phyloP scores from a whole-genome alignment of 2,329 filamentous ascomycete species.

The Stagonosporopsis tanaceti region DNA sequence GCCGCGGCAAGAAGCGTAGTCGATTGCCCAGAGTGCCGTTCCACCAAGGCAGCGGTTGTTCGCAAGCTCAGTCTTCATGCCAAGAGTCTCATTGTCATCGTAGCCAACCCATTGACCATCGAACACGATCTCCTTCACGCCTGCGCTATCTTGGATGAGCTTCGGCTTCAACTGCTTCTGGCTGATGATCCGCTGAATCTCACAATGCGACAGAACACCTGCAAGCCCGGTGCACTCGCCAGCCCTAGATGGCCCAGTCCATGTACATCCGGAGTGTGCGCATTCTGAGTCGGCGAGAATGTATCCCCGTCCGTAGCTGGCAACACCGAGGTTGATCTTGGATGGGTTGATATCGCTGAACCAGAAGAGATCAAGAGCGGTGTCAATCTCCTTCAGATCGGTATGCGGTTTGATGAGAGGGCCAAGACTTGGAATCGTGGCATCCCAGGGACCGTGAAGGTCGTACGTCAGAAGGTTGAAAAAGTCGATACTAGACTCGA shows the following conservation, averaged over 20 bases:
- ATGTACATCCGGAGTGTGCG: constrained; percentile 29
- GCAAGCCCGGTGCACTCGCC: constrained; percentile 35
- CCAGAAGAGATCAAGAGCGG: constrained; percentile 57
- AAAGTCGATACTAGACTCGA: constrained; percentile 47
- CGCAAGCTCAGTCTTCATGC: constrained; percentile 26
- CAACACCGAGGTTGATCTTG: constrained; percentile 56
- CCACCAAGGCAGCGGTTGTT: constrained; percentile 37
- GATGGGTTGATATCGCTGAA: constrained; percentile 51
- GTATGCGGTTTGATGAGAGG: constrained; percentile 51
- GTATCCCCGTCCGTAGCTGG: constrained; percentile 56
- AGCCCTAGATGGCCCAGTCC: constrained; percentile 25
- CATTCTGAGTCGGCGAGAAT: constrained; percentile 31
- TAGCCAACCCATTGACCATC: constrained; percentile 53
- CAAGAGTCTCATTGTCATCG: constrained; percentile 48
- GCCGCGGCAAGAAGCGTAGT: constrained; percentile 24
- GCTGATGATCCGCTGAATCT: constrained; percentile 48
- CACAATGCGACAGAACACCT: constrained; percentile 47
- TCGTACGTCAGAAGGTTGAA: constrained; percentile 60
- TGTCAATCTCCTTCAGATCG: constrained; percentile 58
- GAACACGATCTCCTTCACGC: constrained; percentile 47
- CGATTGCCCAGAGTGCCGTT: constrained; percentile 34
- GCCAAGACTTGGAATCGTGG: constrained; percentile 35
- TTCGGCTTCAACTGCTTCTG: constrained; percentile 28
- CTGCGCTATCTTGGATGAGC: constrained; percentile 38
- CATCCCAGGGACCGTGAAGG: constrained; percentile 50